Base-by-base conservation (phyloP, 306 rosid genomes). In the Ormosia semicastrata region DNA sequence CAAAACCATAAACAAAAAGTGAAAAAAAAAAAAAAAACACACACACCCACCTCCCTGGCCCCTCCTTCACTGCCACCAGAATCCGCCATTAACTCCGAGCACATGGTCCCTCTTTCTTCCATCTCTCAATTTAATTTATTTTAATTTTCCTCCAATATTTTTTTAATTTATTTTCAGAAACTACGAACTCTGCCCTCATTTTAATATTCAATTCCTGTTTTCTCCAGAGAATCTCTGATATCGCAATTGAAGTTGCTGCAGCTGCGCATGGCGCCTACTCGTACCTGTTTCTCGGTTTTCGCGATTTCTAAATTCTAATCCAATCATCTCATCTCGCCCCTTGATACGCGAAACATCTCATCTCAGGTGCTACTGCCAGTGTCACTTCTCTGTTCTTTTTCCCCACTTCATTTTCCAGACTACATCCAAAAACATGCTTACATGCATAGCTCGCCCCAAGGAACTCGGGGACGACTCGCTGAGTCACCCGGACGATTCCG, bases 381-480 rank as follows among this genome's bases (percentile, higher is more conserved):
- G 24, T 1, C 24, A 24, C 24, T 24, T 24, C 24, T 24, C 24
- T 24, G 24, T 24, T 24, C 24, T 24, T 24, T 24, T 24, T n/a
- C n/a, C 24, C 24, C 24, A 24, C 24, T 24, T 24, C 24, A 24
- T 24, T 24, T 24, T 24, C 24, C 24, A 24, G 24, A 24, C 24
- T 0, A 24, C 24, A 24, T 24, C 24, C 24, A 24, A 63, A 47
- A 86, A 82, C 86, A 94, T 95, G 98, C 90, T 95, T 65, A 93
- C 98, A 63, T 95, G 98, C 89, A 91, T 95, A 80, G 93, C 95
- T 86, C 97, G 98, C 49, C 91, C 98, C 0, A 95, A 95, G 97
- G 93, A 93, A 76, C 95, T 86, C 87, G 94, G 84, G 4, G 91
- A 83, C 34, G 97, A 86, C 67, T 89, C 95, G 5, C 71, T 76